Percentiles rank a stretch among this genome's conserved stretches.
These are phyloP conservation scores for Pichia sp. DNA, from an alignment of 1,139 yeast genomes.

Conservation along the genomic window DNA sequence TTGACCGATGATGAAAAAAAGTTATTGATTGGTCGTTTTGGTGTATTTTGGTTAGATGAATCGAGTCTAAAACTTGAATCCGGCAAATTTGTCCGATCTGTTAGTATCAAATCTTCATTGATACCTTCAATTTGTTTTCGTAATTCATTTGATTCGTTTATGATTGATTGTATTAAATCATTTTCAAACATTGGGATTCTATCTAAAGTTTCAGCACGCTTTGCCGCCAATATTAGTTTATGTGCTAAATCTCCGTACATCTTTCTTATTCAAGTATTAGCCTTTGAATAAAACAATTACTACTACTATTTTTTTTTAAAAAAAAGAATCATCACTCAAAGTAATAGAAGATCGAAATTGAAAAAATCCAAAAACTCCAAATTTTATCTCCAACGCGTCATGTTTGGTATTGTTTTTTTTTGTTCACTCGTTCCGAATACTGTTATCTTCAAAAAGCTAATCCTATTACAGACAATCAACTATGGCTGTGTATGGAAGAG, in stretches of 20 bases:
- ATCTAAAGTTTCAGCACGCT: slow-evolving; percentile 62
- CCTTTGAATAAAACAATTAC: neutral
- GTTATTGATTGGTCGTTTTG: slow-evolving; percentile 1
- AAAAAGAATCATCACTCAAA: neutral
- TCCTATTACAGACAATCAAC: neutral
- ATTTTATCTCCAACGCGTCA: slow-evolving; percentile 5
- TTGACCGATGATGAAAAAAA: slow-evolving; percentile 12
- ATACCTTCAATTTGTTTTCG: slow-evolving; percentile 37
- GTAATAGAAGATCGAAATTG: too few relatives aligned
- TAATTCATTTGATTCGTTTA: slow-evolving; percentile 53
- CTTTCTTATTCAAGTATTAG: neutral
- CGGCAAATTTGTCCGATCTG: neutral
- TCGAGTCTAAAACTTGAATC: neutral
- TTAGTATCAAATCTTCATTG: neutral
- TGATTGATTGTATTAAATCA: slow-evolving; percentile 62
- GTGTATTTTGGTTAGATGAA: slow-evolving; percentile 10
- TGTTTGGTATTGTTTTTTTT: neutral
- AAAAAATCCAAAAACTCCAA: neutral
- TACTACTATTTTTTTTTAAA: neutral
- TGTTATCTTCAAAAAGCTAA: neutral
- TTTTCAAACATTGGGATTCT: slow-evolving; percentile 68
- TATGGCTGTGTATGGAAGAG: slow-evolving; percentile 9
- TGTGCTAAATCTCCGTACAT: slow-evolving; percentile 91
- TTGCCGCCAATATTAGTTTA: slow-evolving; percentile 78
- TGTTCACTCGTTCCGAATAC: neutral